A percentile compares a stretch with the other conserved stretches of the same genome.
Evolutionary conservation across 2,329 filamentous ascomycete genomes (phyloP).

Genomic region (Rhytidhysteron rufulum): DNA sequence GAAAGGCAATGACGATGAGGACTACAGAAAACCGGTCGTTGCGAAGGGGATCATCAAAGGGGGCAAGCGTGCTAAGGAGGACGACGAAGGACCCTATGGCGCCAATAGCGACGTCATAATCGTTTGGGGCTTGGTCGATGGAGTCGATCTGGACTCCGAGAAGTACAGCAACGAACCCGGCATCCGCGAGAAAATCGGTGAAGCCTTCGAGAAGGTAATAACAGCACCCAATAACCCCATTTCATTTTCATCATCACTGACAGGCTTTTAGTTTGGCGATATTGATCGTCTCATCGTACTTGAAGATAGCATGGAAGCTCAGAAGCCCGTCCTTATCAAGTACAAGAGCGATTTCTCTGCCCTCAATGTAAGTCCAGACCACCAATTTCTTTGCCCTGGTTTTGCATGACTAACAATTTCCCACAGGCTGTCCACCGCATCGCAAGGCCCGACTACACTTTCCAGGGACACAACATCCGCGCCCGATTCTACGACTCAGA

Average conservation of each 20-base stretch:
- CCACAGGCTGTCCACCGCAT: conserved; percentile 82
- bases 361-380: conserved; percentile 62
- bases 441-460: conserved; percentile 84
- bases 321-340: conserved; percentile 78
- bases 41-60: conserved; percentile 76
- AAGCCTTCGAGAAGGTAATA: conserved; percentile 68
- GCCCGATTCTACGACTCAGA: conserved; percentile 79
- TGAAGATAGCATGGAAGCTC: conserved; percentile 47
- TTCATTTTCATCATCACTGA: conserved; percentile 8
- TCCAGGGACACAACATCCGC: conserved; percentile 81
- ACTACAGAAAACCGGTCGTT: too few relatives aligned
- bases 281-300: conserved; percentile 79
- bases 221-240: conserved; percentile 4
- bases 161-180: conserved; percentile 57
- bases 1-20: conserved; percentile 73
- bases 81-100: conserved; percentile 35
- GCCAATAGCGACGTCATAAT: conserved; percentile 79
- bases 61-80: conserved; percentile 56
- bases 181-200: conserved; percentile 90
- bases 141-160: conserved; percentile 76
- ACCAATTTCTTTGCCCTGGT: conserved; percentile 1
- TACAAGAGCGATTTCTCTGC: conserved; percentile 85
- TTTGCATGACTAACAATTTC: conserved; percentile 8
- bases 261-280: conserved; percentile 64
- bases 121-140: conserved; percentile 79